Conservation (phyloP, 305 asterid genomes). For the Rubia tinctorum region DNA sequence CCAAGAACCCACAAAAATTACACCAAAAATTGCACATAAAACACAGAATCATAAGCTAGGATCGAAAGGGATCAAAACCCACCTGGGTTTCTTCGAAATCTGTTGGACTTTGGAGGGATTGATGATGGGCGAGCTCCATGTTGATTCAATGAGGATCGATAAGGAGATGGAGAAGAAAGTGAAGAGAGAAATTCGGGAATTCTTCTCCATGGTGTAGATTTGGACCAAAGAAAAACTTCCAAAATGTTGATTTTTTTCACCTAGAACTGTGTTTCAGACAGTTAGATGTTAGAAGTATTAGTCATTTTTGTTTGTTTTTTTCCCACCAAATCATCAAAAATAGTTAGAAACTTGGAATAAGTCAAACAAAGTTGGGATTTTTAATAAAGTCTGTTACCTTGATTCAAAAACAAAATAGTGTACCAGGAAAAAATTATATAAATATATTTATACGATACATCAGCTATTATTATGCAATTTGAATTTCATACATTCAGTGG, state of each 20-base stretch:
- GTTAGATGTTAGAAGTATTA: neutral
- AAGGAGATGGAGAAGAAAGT: slow-evolving; percentile 43
- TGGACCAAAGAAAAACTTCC: neutral
- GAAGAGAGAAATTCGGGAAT: slow-evolving; percentile 26
- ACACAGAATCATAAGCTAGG: neutral
- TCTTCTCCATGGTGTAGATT: slow-evolving; percentile 29
- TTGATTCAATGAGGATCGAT: slow-evolving; percentile 42
- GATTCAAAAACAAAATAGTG: neutral
- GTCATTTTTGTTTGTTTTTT: neutral
- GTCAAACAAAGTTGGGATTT: neutral
- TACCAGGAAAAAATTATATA: too few species aligned
- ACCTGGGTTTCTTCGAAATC: slow-evolving; percentile 93
- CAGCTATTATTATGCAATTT: too few species aligned
- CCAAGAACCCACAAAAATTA: slow-evolving; percentile 1
- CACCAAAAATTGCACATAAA: neutral
- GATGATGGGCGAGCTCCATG: slow-evolving; percentile 52
- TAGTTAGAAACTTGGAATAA: neutral
- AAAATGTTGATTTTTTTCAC: neutral
- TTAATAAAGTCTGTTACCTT: neutral
- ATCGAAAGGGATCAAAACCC: slow-evolving; percentile 2
- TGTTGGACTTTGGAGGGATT: slow-evolving; percentile 89
- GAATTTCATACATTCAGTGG: too few species aligned
- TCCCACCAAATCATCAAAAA: neutral
- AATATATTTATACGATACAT: too few species aligned
- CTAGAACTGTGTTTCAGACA: neutral